These are phyloP conservation scores for Neurospora sp. DNA, from an alignment of 495 filamentous ascomycete genomes.

Conservation along the genomic window DNA sequence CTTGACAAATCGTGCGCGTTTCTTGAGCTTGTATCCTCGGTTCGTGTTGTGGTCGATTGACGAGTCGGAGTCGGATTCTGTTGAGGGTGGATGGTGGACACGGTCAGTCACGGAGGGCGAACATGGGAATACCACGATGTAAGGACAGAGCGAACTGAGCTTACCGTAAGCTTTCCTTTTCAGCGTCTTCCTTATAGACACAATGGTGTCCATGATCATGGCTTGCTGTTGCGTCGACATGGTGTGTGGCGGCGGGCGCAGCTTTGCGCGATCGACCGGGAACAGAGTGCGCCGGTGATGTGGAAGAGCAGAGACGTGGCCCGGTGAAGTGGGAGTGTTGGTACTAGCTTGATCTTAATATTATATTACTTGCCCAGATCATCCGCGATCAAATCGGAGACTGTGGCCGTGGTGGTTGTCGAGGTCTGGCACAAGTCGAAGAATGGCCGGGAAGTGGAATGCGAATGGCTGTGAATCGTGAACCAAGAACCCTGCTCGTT, in stretches of 20 bases:
- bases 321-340: background rate
- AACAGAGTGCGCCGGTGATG: background rate
- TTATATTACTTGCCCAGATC: background rate
- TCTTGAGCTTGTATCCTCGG: constrained; percentile 84
- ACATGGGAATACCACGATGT: background rate
- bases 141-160: background rate
- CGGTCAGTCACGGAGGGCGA: background rate
- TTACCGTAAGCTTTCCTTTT: constrained; percentile 22
- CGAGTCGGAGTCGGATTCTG: constrained; percentile 83
- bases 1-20: constrained; percentile 67
- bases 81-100: background rate
- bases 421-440: background rate
- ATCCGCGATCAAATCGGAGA: background rate
- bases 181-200: constrained; percentile 14
- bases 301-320: background rate
- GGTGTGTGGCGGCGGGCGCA: constrained; percentile 1
- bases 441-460: background rate
- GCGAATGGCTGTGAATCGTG: background rate
- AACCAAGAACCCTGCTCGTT: background rate
- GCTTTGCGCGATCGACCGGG: background rate
- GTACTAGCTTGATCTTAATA: background rate
- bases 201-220: constrained; percentile 19
- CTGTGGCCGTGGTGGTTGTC: background rate
- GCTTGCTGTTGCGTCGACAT: constrained; percentile 26
- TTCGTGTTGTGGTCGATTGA: constrained; percentile 71